These are phyloP conservation scores for Boletus reticuloceps DNA, from an alignment of 768 basidiomycete species.

Conservation along the genomic window DNA sequence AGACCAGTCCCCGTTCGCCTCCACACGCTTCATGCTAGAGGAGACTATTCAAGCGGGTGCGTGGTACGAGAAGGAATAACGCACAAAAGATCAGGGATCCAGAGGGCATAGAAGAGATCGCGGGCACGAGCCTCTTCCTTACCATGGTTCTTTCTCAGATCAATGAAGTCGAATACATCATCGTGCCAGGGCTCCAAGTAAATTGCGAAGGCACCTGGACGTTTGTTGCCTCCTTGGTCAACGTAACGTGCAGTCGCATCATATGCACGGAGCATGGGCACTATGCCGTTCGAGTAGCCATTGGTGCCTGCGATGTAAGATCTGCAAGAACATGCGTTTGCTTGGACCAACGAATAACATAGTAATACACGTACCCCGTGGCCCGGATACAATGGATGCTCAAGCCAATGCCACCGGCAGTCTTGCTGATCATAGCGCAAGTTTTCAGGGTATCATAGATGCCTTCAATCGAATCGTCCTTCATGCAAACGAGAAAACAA, in stretches of 20 bases:
- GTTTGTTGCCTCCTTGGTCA: constrained; percentile 98
- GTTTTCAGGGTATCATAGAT: constrained; percentile 99
- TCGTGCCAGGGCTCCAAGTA: constrained; percentile 99
- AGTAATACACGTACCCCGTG: constrained; percentile 63
- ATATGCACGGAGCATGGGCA: constrained; percentile 97
- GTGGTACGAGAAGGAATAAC: constrained; percentile 22
- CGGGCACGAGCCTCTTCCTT: constrained; percentile 97
- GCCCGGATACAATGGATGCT: constrained; percentile 96
- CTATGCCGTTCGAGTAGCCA: constrained; percentile 98
- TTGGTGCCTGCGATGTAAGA: constrained; percentile 99
- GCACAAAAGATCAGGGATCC: constrained; percentile 96
- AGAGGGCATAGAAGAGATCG: constrained; percentile 96
- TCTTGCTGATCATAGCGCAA: constrained; percentile 99
- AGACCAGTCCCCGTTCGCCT: constrained; percentile 86
- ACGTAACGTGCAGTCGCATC: constrained; percentile 99
- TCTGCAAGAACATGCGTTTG: constrained; percentile 38
- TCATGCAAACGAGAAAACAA: constrained; percentile 98
- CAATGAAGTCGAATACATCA: constrained; percentile 96
- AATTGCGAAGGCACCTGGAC: constrained; percentile 97
- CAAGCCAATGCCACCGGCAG: constrained; percentile 95
- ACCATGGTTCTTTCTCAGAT: constrained; percentile 97
- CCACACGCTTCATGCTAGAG: constrained; percentile 92
- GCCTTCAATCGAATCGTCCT: constrained; percentile 97
- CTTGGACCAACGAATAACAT: not conserved
- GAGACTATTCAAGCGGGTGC: not conserved